Conservation (phyloP, 352 stramenopile species). For the Phytophthora podocarpi region DNA sequence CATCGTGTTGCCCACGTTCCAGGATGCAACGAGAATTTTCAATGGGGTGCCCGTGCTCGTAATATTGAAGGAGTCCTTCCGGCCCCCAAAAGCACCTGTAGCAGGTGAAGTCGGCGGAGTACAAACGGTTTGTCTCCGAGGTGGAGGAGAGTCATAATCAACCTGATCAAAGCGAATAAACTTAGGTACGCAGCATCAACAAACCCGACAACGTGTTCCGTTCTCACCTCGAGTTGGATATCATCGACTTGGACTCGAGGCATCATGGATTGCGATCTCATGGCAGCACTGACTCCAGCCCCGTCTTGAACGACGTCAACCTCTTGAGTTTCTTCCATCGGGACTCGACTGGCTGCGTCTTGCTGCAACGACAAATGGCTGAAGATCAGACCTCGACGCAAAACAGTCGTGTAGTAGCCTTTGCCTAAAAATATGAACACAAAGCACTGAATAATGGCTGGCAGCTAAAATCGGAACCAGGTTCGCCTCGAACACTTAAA, state of each 20-base stretch:
- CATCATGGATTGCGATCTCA: constrained; percentile 18
- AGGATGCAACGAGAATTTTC: constrained; percentile 73
- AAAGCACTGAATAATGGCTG: background rate
- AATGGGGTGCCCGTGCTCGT: constrained; percentile 27
- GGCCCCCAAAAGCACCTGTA: background rate
- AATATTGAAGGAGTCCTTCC: constrained; percentile 15
- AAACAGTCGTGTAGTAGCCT: constrained; percentile 13
- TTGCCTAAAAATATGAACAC: constrained; percentile 24
- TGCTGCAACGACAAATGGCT: constrained; percentile 9
- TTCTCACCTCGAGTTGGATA: constrained; percentile 28
- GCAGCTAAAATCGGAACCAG: constrained; percentile 14
- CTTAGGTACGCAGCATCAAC: background rate
- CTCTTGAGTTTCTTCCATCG: constrained; percentile 21
- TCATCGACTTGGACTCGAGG: constrained; percentile 24
- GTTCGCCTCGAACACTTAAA: background rate
- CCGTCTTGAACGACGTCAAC: background rate
- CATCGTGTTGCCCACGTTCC: constrained; percentile 89
- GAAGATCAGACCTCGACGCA: constrained; percentile 12
- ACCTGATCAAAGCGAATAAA: constrained; percentile 10
- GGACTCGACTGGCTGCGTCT: background rate
- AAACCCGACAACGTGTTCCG: background rate
- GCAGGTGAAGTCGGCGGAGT: background rate
- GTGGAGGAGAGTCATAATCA: constrained; percentile 3
- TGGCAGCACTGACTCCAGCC: background rate
- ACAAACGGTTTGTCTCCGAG: constrained; percentile 22